Percentiles rank a stretch among this genome's conserved stretches.
These are phyloP conservation scores for Cyberlindnera nakhonratchasimensis DNA, from an alignment of 805 yeast genomes.

Conservation along the genomic window DNA sequence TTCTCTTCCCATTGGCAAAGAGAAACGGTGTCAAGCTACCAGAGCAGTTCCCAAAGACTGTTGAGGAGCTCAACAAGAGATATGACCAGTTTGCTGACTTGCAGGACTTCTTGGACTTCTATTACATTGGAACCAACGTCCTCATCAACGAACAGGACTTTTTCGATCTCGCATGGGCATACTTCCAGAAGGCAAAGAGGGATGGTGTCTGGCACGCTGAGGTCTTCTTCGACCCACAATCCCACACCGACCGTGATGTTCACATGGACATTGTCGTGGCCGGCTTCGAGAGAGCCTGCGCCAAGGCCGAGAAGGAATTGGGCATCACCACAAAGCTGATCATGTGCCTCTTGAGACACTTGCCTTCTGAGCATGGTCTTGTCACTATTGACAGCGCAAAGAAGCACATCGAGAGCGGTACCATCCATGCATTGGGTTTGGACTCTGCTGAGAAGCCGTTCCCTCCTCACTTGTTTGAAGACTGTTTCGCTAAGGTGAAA, in stretches of 20 bases:
- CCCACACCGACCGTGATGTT: constrained; percentile 68
- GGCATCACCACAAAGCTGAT: constrained; percentile 69
- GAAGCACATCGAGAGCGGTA: constrained; percentile 50
- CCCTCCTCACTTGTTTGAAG: constrained; percentile 67
- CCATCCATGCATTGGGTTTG: constrained; percentile 74
- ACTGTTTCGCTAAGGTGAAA: constrained; percentile 53
- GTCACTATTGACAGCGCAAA: constrained; percentile 52
- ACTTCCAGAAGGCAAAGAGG: constrained; percentile 52
- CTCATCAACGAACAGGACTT: constrained; percentile 67
- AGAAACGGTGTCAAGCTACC: constrained; percentile 64
- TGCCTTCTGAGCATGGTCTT: constrained; percentile 57
- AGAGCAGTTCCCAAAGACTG: constrained; percentile 53
- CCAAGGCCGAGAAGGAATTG: constrained; percentile 53
- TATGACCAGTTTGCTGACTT: constrained; percentile 62
- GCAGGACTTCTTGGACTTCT: constrained; percentile 75
- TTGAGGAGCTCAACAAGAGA: constrained; percentile 53
- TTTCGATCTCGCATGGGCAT: constrained; percentile 72
- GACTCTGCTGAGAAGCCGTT: constrained; percentile 77
- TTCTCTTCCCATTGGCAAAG: constrained; percentile 64
- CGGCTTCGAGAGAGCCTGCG: constrained; percentile 68
- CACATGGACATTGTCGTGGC: constrained; percentile 53
- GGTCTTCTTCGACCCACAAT: constrained; percentile 82
- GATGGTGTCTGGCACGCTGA: constrained; percentile 72
- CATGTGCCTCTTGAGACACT: constrained; percentile 79
- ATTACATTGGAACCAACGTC: constrained; percentile 81